Percentiles rank a stretch among this genome's conserved stretches.
Evolutionary conservation across 2,329 filamentous ascomycete genomes (phyloP).

Genomic region (Hirsutella thompsonii): DNA sequence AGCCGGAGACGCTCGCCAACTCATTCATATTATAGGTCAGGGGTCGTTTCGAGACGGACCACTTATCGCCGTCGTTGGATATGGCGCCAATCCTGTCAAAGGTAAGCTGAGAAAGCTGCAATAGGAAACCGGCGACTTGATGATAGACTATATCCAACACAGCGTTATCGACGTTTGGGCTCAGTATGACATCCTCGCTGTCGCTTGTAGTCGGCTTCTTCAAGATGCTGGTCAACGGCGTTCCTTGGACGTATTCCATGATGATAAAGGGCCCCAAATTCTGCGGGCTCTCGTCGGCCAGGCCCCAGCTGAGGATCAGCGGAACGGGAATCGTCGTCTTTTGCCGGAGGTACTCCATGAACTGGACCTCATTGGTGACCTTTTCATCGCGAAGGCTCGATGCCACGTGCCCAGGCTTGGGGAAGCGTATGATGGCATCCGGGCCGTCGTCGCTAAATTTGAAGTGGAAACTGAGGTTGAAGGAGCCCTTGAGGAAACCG

Average conservation of each 20-base stretch:
- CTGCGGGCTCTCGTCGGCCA: constrained; percentile 15
- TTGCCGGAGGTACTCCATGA: constrained; percentile 14
- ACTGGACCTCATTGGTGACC: constrained; percentile 14
- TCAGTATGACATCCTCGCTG: constrained; percentile 4
- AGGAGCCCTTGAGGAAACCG: constrained; percentile 14
- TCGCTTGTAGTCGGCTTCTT: constrained; percentile 12
- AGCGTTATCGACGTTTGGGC: constrained; percentile 10
- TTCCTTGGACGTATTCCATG: constrained; percentile 17
- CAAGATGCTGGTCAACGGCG: constrained; percentile 9
- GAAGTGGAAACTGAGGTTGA: constrained; percentile 14
- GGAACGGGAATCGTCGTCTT: constrained; percentile 19
- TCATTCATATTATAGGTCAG: constrained; percentile 29
- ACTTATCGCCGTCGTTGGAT: constrained; percentile 13
- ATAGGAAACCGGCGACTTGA: constrained; percentile 13
- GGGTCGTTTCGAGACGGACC: constrained; percentile 17
- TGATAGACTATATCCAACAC: constrained; percentile 10
- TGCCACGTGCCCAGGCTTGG: constrained; percentile 11
- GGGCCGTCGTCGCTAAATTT: constrained; percentile 8
- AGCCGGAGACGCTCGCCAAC: constrained; percentile 17
- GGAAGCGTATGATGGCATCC: constrained; percentile 14
- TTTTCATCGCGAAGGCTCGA: constrained; percentile 16
- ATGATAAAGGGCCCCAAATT: constrained; percentile 19
- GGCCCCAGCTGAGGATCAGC: constrained; percentile 12
- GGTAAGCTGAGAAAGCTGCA: constrained; percentile 16
- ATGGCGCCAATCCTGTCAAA: constrained; percentile 22